Percentiles rank a stretch among this genome's conserved stretches.
Conservation (phyloP, 2,329 filamentous ascomycete genomes). For the Akanthomyces muscarius region DNA sequence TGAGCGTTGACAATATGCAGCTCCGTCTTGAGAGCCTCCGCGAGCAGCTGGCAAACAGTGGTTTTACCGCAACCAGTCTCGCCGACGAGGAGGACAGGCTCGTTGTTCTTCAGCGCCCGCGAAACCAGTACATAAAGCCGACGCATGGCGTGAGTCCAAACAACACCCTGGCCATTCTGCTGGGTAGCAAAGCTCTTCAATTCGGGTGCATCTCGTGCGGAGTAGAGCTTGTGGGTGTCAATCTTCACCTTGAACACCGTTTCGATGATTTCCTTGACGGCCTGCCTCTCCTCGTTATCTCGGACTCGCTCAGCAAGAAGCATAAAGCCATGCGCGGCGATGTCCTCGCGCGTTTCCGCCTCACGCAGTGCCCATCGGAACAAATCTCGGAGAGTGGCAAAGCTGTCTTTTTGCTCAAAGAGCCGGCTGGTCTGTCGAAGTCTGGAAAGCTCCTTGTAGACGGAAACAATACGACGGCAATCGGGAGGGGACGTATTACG, state of each 20-base stretch:
- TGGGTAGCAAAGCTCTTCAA: constrained; percentile 45
- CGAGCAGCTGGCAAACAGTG: constrained; percentile 87
- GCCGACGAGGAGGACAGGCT: constrained; percentile 89
- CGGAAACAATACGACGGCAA: constrained; percentile 83
- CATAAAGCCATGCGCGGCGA: constrained; percentile 94
- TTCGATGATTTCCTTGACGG: constrained; percentile 86
- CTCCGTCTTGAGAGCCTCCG: constrained; percentile 70
- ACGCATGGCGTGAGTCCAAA: constrained; percentile 95
- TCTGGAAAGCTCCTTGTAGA: constrained; percentile 88
- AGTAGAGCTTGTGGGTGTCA: constrained; percentile 70
- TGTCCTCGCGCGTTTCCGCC: constrained; percentile 79
- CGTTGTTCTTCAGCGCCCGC: constrained; percentile 79
- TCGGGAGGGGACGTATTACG: constrained; percentile 85
- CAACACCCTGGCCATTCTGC: constrained; percentile 60
- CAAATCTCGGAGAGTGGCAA: constrained; percentile 90
- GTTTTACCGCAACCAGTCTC: constrained; percentile 99
- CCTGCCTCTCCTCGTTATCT: constrained; percentile 78
- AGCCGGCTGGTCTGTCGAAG: constrained; percentile 84
- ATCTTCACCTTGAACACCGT: constrained; percentile 84
- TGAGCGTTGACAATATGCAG: constrained; percentile 94
- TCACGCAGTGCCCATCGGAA: constrained; percentile 90
- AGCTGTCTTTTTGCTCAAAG: constrained; percentile 96
- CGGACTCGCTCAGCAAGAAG: constrained; percentile 89
- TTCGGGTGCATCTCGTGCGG: constrained; percentile 52
- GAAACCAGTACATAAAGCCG: constrained; percentile 86